Evolutionary conservation across 192 early-diverging fungal species (phyloP).

Genomic region (Paraglomus brasilianum): DNA sequence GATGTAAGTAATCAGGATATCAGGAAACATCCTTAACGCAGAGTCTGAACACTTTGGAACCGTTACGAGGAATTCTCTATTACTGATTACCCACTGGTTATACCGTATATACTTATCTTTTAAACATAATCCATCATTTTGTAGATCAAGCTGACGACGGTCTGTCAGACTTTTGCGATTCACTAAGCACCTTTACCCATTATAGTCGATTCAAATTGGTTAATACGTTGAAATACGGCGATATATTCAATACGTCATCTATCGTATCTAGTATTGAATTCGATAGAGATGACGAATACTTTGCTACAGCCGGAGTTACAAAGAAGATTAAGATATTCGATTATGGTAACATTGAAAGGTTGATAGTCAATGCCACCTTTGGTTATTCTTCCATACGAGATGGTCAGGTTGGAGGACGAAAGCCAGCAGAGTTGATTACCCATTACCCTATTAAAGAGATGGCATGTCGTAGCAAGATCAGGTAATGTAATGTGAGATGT

Average conservation of each 20-base stretch:
- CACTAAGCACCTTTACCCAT: slow-evolving; percentile 67
- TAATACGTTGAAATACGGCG: slow-evolving; percentile 79
- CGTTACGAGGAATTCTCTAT: slow-evolving; percentile 30
- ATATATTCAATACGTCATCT: slow-evolving; percentile 64
- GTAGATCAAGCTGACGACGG: slow-evolving; percentile 32
- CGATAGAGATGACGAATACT: slow-evolving; percentile 89
- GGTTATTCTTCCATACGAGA: slow-evolving; percentile 38
- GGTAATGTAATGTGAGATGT: too few species aligned
- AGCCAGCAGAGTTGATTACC: slow-evolving; percentile 45
- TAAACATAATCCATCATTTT: slow-evolving; percentile 24
- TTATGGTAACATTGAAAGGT: slow-evolving; percentile 56
- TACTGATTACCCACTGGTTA: background rate
- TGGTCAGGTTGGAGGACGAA: slow-evolving; percentile 28
- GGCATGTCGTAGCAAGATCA: slow-evolving; percentile 80
- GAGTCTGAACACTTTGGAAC: background rate
- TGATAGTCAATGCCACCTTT: slow-evolving; percentile 30
- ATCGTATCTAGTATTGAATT: slow-evolving; percentile 95
- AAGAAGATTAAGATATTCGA: slow-evolving; percentile 94
- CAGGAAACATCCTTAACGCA: background rate
- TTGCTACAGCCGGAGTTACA: slow-evolving; percentile 91
- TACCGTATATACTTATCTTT: slow-evolving; percentile 36
- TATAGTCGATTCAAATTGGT: slow-evolving; percentile 71
- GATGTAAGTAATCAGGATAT: background rate
- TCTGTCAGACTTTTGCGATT: slow-evolving; percentile 54
- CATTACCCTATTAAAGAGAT: slow-evolving; percentile 85